Conservation (phyloP, 768 basidiomycete genomes). For the Trametes meyenii region DNA sequence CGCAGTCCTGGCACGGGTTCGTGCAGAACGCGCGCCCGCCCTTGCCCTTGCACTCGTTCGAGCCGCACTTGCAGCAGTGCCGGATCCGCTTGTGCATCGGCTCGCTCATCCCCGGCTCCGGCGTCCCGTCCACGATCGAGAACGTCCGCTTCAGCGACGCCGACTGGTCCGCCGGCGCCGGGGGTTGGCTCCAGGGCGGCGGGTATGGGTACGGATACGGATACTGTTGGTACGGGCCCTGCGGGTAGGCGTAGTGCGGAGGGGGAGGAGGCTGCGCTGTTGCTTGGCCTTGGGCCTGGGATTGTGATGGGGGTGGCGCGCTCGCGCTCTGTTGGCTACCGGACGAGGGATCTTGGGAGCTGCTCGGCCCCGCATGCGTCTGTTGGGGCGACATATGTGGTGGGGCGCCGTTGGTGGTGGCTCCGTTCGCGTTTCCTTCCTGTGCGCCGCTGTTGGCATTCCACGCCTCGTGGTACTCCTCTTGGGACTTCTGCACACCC, state of each 20-base stretch:
- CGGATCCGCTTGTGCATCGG: slow-evolving; percentile 59
- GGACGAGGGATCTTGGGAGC: slow-evolving; percentile 9
- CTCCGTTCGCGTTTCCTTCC: too few species aligned
- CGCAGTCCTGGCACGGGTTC: slow-evolving; percentile 81
- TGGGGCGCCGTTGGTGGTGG: not conserved
- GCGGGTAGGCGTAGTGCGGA: slow-evolving; percentile 21
- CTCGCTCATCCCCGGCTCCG: slow-evolving; percentile 26
- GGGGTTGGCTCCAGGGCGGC: slow-evolving; percentile 26
- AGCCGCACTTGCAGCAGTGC: slow-evolving; percentile 84
- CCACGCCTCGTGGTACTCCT: slow-evolving; percentile 66
- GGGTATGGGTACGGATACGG: slow-evolving; percentile 29
- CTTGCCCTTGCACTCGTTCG: slow-evolving; percentile 81
- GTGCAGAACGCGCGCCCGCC: slow-evolving; percentile 74
- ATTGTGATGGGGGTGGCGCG: slow-evolving; percentile 5
- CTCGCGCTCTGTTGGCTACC: slow-evolving; percentile 18
- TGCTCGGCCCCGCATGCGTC: slow-evolving; percentile 30
- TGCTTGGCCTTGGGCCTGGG: not conserved
- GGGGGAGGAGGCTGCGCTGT: slow-evolving; percentile 13
- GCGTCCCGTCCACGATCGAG: slow-evolving; percentile 29
- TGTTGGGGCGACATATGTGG: slow-evolving; percentile 20
- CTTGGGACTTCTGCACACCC: slow-evolving; percentile 41
- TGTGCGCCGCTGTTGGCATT: slow-evolving; percentile 52
- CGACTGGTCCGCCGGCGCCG: slow-evolving; percentile 14
- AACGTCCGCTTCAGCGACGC: slow-evolving; percentile 33
- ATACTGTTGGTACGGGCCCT: slow-evolving; percentile 26